A percentile compares a stretch with the other conserved stretches of the same genome.
Conservation (phyloP, 2,329 filamentous ascomycete species). For the Escovopsis weberi region DNA sequence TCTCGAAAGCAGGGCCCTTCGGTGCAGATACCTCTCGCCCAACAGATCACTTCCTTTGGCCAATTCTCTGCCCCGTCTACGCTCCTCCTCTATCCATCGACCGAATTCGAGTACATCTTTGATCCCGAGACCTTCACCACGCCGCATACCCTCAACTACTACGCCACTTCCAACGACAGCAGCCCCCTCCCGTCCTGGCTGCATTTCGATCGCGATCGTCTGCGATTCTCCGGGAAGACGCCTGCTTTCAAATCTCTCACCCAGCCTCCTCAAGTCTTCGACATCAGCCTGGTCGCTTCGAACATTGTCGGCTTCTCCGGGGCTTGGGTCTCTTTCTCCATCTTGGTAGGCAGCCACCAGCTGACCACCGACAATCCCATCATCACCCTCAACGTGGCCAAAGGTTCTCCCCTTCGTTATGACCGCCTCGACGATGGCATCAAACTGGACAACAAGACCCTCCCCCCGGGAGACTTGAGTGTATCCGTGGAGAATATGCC, state of each 20-base stretch:
- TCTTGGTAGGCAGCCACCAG: conserved; percentile 57
- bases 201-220: conserved; percentile 46
- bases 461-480: conserved; percentile 35
- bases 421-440: conserved; percentile 35
- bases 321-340: conserved; percentile 48
- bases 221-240: conserved; percentile 58
- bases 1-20: conserved; percentile 40
- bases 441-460: conserved; percentile 40
- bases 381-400: conserved; percentile 42
- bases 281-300: conserved; percentile 60
- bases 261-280: conserved; percentile 57
- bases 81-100: conserved; percentile 39
- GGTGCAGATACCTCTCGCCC: conserved; percentile 39
- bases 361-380: conserved; percentile 46
- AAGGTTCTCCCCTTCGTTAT: conserved; percentile 37
- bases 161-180: conserved; percentile 60
- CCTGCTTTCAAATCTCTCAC: conserved; percentile 49
- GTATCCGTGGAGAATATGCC: conserved; percentile 41
- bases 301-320: conserved; percentile 68
- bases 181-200: conserved; percentile 82
- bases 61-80: conserved; percentile 45
- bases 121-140: conserved; percentile 48
- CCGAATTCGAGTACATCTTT: conserved; percentile 38
- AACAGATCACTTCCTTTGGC: conserved; percentile 44
- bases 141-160: conserved; percentile 47